These are phyloP conservation scores for Closterium sp. DNA, from an alignment of 139 green algal species.

Conservation along the genomic window DNA sequence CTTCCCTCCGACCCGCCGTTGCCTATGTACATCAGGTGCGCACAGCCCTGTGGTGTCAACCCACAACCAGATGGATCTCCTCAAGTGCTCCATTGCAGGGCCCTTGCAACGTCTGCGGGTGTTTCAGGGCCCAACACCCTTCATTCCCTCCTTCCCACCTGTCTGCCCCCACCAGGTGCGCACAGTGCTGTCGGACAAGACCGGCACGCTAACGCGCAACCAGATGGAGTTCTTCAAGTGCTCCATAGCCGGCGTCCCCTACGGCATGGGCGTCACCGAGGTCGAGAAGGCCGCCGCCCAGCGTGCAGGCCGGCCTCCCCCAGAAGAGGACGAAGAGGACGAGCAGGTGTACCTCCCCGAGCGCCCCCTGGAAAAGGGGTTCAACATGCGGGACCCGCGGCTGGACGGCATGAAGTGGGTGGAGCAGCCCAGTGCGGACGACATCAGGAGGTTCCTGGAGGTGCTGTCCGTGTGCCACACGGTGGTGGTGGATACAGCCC, in stretches of 20 bases:
- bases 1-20: too few species aligned
- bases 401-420: constrained; percentile 37
- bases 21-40: too few species aligned
- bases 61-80: constrained; percentile 2
- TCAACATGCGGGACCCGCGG: constrained; percentile 35
- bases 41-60: background rate
- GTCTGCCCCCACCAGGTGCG: constrained; percentile 16
- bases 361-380: constrained; percentile 44
- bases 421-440: background rate
- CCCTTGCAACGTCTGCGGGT: too few species aligned
- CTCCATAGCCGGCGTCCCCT: constrained; percentile 78
- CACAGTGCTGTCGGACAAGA: constrained; percentile 83
- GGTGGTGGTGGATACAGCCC: constrained; percentile 15
- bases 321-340: constrained; percentile 34
- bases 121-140: background rate
- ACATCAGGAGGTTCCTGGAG: constrained; percentile 32
- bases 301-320: constrained; percentile 8
- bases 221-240: constrained; percentile 90
- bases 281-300: constrained; percentile 64
- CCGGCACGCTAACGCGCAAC: constrained; percentile 75
- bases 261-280: constrained; percentile 84
- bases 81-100: constrained; percentile 2
- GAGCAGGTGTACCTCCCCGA: constrained; percentile 23
- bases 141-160: background rate
- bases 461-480: constrained; percentile 53